A percentile compares a stretch with the other conserved stretches of the same genome.
These are phyloP conservation scores for Alternaria angustiovoidea DNA, from an alignment of 2,329 filamentous ascomycete genomes.

Conservation along the genomic window DNA sequence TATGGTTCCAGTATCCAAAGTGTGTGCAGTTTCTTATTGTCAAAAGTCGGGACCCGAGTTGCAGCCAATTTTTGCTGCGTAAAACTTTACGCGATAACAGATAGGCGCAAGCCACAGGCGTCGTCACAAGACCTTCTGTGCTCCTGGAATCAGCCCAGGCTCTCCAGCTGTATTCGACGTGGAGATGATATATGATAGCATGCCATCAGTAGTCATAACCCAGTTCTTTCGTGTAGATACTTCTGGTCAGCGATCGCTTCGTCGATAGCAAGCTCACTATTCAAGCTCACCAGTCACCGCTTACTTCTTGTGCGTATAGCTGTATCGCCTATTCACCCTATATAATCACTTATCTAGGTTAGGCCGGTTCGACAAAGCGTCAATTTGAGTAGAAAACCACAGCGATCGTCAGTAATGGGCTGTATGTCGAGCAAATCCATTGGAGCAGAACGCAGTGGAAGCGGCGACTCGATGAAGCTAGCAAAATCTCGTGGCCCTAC, in stretches of 20 bases:
- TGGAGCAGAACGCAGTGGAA: background rate
- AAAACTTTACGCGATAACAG: background rate
- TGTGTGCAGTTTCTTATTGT: background rate
- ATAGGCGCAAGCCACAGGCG: background rate
- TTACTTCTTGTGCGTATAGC: background rate
- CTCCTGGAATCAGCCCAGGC: background rate
- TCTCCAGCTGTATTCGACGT: background rate
- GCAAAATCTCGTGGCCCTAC: background rate
- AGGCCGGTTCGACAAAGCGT: background rate
- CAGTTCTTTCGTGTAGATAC: background rate
- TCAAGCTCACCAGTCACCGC: background rate
- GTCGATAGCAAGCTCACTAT: background rate
- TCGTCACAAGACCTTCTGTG: conserved; percentile 5
- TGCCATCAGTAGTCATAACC: background rate
- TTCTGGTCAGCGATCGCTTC: background rate
- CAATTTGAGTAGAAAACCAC: background rate
- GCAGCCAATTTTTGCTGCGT: background rate
- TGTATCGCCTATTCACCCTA: background rate
- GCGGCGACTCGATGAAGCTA: background rate
- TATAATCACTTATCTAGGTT: background rate
- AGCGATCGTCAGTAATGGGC: conserved; percentile 1
- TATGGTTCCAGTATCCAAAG: background rate
- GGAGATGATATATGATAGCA: background rate
- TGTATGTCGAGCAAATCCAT: conserved; percentile 19
- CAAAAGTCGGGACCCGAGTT: background rate